Evolutionary conservation across 1,284 basidiomycete genomes (phyloP), one percentile per base, ranked within the genome.

Genomic region (Trichosporon faecale): DNA sequence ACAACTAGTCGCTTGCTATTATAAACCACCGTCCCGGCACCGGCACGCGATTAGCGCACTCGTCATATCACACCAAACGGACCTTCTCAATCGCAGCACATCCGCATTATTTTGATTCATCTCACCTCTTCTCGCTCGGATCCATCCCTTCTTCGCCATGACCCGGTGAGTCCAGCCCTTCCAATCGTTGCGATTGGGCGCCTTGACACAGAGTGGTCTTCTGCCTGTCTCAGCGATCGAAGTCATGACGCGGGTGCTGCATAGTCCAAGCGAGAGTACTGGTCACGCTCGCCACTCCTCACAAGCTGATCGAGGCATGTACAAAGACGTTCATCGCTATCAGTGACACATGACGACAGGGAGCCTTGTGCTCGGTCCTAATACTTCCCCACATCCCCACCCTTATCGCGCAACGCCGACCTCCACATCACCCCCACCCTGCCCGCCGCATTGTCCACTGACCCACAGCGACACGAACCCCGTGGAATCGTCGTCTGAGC

Each of bases 401-500:
- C 40, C 64, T 65, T 65, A 44, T 46, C 40, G 37, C 40, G 37
- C 57, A 61, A 31, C 16, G 57, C 16, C 55, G 11, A 18, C n/a
- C 35, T 64, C 33, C 35, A 33, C 49, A 21, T 52, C 49, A 52
- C 49, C 33, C 52, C 63, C 64, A 31, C 37, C 14, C 37, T 61
- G 16, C 31, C 55, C 21, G 18, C 55, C 21, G 18, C 2, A 65
- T 31, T n/a, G 57, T n/a, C 57, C 57, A 33, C 27, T 61, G 16
- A 61, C 57, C 35, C 14, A 23, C 63, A 80, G 78, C 44, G 77
- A 79, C 65, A 75, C 77, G 21, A 37, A 64, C 23, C 16, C 76
- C 77, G 23, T 61, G 18, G 57, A 61, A 12, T 61, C 57, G 57
- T 71, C 76, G 33, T 78, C 80, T 11, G 78, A 82, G 69, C 78